Base-by-base conservation (phyloP, 108 stramenopile species). In the Pseudonitzschia multistriata region DNA sequence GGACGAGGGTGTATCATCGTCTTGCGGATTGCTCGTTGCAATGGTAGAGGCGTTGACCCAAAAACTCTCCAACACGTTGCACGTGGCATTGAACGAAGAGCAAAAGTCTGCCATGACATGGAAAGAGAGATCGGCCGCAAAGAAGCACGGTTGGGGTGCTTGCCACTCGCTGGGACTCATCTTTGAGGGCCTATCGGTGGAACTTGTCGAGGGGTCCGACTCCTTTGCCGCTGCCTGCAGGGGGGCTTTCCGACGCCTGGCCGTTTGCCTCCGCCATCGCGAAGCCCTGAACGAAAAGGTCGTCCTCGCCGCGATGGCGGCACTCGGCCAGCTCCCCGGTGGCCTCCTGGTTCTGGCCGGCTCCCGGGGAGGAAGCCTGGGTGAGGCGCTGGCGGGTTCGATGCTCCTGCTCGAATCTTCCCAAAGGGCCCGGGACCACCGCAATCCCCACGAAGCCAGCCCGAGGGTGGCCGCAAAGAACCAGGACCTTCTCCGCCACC, bases 111-210 rank as follows among this genome's bases (percentile, higher is more conserved):
- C 54, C 13, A 62, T 88, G 24, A 87, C 80, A 27, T 90, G 87
- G 88, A 92, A 88, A 67, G 76, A 88, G 54, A 64, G 91, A 62
- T 86, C 81, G 11, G 55, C 79, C 39, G 66, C 78, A 1, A 89
- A 90, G 55, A 88, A 88, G 67, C 87, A 88, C 54, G 85, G 85
- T 24, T 90, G 91, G 88, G 91, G 91, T 52, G 68, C 84, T 3
- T 87, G 87, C 39, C 57, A 78, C 54, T 70, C 83, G n/a, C 28
- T 85, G 25, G 76, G 67, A 15, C 34, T 68, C 1, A 45, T 79
- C 29, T 55, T 85, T 31, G 63, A 37, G 42, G 49, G 39, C 3
- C 36, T 68, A 8, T 29, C 36, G 10, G 42, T 63, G 5, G 55
- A 60, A 33, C 11, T 35, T 3, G 49, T 30, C 17, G 27, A 30